Evolutionary conservation across 140 eudicot species (phyloP), one percentile per base, ranked within the genome.

Genomic region (Bidens hawaiensis): DNA sequence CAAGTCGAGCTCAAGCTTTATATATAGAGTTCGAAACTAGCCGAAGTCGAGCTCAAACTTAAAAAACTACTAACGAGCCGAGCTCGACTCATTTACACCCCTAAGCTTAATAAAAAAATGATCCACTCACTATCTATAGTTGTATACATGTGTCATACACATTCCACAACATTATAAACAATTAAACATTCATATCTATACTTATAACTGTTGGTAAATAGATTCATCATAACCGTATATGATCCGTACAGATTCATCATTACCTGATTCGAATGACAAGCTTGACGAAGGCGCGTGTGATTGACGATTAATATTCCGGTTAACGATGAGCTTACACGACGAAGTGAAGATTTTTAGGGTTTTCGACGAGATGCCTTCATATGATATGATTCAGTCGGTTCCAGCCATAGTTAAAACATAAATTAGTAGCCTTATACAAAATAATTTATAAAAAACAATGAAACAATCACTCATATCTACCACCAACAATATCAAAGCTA

Each of bases 321-420:
- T 60, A 19, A 26, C 31, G 59, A 40, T 18, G 58, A 27, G 25
- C 21, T 18, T 42, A 28, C 15, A 40, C 1, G 17, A 38, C 24
- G 60, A n/a, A 52, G 14, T 31, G 4, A 38, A 62, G 45, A 26
- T 40, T 17, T 62, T 62, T 51, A 68, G 76, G 76, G 65, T 71
- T 62, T 51, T 42, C n/a, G 40, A 41, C 1, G 38, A 25, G 21
- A 67, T 27, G 31, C 41, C 61, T 34, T 25, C 8, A 14, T 6
- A n/a, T n/a, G n/a, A n/a, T n/a, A n/a, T n/a, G n/a, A n/a, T n/a
- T n/a, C n/a, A n/a, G n/a, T n/a, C n/a, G n/a, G n/a, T n/a, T n/a
- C n/a, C n/a, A n/a, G n/a, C n/a, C n/a, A n/a, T n/a, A n/a, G n/a
- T n/a, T n/a, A n/a, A n/a, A n/a, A n/a, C n/a, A n/a, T n/a, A n/a